Evolutionary conservation across 805 yeast species (phyloP), one percentile per base, ranked within the genome.

Genomic region (Myxozyma neotropica): DNA sequence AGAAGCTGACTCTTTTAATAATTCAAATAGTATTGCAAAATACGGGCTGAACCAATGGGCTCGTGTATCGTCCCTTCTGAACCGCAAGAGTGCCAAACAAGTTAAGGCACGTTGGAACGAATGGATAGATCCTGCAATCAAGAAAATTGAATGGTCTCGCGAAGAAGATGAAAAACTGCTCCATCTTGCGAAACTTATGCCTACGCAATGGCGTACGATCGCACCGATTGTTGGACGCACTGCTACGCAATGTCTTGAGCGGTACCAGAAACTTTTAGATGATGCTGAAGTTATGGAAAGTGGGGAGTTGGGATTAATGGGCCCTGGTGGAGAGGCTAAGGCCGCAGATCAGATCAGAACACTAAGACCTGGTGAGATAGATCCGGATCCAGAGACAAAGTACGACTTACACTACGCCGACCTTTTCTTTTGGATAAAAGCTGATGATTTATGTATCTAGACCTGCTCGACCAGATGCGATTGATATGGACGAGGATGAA

Each of bases 1-100:
- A n/a, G n/a, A n/a, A n/a, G n/a, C n/a, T n/a, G n/a, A n/a, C n/a
- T n/a, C n/a, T n/a, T n/a, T n/a, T n/a, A n/a, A n/a, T n/a, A n/a
- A n/a, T n/a, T n/a, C n/a, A n/a, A n/a, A n/a, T 39, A 61, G 65
- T 1, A 88, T 94, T 1, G 82, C 94, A 40, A 94, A 93, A 70
- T 93, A 93, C 72, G 99, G 99, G 0, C 77, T 91, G 19, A 91
- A 89, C 67, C 97, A 94, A 69, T 93, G 99, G 99, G 81, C 94
- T 13, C 81, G 97, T 52, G 93, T 93, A 3, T 88, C 96, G 0
- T 90, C 97, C 0, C 78, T 93, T 46, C 75, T 93, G 36, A 86
- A 89, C 4, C 84, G 88, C 71, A 93, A 93, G 73, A 86, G 91
- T 1, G 96, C 97, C 3, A 85, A 84, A 69, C 98, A 94, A 71